Conservation (phyloP, 768 basidiomycete genomes). For the Gautieria morchelliformis region DNA sequence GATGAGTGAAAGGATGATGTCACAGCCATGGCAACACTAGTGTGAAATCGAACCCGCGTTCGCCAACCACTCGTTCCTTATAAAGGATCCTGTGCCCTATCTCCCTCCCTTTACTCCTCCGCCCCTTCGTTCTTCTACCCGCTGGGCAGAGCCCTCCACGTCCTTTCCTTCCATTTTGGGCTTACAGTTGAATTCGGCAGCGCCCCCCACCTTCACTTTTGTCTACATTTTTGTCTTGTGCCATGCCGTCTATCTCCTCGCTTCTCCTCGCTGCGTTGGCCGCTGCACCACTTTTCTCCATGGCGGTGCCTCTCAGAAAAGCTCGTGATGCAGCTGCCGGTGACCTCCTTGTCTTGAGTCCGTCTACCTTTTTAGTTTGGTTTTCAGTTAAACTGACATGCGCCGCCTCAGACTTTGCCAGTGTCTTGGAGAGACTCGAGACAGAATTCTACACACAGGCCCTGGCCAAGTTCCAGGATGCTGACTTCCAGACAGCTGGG, state of each 20-base stretch:
- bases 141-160: slow-evolving; percentile 8
- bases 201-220: not conserved
- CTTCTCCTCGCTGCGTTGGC: not conserved
- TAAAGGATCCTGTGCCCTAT: not conserved
- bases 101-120: not conserved
- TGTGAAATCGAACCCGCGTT: too few relatives aligned
- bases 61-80: not conserved
- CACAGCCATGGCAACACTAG: too few relatives aligned
- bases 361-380: slow-evolving; percentile 20
- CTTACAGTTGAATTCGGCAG: not conserved
- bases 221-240: not conserved
- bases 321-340: slow-evolving; percentile 16
- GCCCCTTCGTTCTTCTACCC: not conserved
- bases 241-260: not conserved
- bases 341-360: slow-evolving; percentile 32
- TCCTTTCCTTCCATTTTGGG: not conserved
- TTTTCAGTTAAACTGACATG: not conserved
- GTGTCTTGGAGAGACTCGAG: slow-evolving; percentile 69
- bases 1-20: too few relatives aligned
- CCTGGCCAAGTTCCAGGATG: slow-evolving; percentile 49
- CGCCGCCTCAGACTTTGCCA: slow-evolving; percentile 50
- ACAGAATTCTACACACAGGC: slow-evolving; percentile 59
- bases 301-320: slow-evolving; percentile 35
- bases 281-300: slow-evolving; percentile 31
- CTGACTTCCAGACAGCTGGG: slow-evolving; percentile 58